Percentiles rank a stretch among this genome's conserved stretches.
Evolutionary conservation across 805 yeast species (phyloP).

Genomic region (Candida tibetensis): DNA sequence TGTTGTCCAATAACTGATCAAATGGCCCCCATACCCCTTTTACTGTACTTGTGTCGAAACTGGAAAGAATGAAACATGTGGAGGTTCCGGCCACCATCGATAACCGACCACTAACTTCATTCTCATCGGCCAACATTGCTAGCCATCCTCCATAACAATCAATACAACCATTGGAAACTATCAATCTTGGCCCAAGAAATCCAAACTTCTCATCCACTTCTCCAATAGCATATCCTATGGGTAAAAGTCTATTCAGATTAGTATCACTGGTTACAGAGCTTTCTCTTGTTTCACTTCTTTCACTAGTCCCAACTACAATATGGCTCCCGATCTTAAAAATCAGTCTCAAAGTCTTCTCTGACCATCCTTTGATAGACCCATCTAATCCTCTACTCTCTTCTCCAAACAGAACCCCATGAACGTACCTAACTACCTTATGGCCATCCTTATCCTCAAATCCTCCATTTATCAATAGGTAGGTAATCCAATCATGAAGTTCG

Average conservation of each 20-base stretch:
- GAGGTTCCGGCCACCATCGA: conserved; percentile 63
- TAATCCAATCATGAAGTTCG: conserved; percentile 52
- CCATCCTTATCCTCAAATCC: conserved; percentile 15
- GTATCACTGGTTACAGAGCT: background rate
- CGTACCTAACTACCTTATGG: background rate
- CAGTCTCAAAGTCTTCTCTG: conserved; percentile 18
- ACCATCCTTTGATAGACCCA: conserved; percentile 60
- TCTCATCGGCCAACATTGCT: conserved; percentile 26
- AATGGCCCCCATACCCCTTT: conserved; percentile 66
- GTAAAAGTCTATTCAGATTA: too few relatives aligned
- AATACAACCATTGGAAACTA: conserved; percentile 49
- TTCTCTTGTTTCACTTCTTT: too few relatives aligned
- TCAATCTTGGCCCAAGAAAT: conserved; percentile 12
- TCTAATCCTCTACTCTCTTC: conserved; percentile 39
- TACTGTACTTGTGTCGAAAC: conserved; percentile 6
- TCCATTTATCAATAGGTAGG: conserved; percentile 25
- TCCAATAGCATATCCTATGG: conserved; percentile 15
- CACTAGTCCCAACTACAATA: conserved; percentile 26
- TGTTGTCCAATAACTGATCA: conserved; percentile 28
- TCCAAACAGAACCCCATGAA: background rate
- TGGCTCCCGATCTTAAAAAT: conserved; percentile 18
- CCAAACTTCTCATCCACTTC: conserved; percentile 4
- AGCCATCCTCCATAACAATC: conserved; percentile 61
- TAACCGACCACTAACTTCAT: conserved; percentile 17
- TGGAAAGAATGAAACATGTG: conserved; percentile 46